These are phyloP conservation scores for Pseudocercospora fuligena DNA, from an alignment of 2,329 filamentous ascomycete genomes.

Conservation along the genomic window DNA sequence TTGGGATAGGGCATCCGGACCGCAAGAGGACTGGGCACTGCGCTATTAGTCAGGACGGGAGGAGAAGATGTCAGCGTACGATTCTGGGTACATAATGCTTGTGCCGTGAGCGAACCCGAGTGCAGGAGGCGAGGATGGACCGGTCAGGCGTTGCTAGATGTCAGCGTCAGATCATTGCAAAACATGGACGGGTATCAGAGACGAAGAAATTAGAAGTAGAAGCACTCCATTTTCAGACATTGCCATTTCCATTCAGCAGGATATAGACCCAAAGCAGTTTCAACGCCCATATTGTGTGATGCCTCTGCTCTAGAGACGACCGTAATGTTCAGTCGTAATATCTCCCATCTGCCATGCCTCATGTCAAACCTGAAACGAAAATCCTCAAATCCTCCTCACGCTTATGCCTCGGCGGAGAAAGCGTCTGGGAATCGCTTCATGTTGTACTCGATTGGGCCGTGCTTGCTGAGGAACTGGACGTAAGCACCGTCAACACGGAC, in stretches of 20 bases:
- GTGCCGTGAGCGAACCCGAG: too few relatives aligned
- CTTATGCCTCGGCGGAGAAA: constrained; percentile 61
- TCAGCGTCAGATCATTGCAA: not conserved
- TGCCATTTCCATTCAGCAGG: constrained; percentile 6
- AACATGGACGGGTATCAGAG: not conserved
- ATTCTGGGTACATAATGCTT: too few relatives aligned
- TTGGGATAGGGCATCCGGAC: too few relatives aligned
- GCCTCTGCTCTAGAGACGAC: constrained; percentile 11
- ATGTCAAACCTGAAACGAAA: constrained; percentile 12
- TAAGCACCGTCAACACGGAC: constrained; percentile 98
- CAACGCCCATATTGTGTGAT: not conserved
- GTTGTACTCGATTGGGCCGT: constrained; percentile 84
- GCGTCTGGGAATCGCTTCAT: constrained; percentile 93
- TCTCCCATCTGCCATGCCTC: constrained; percentile 16
- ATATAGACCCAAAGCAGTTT: constrained; percentile 1
- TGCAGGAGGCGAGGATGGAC: too few relatives aligned
- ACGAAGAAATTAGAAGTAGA: not conserved
- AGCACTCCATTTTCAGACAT: not conserved
- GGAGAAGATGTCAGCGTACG: too few relatives aligned
- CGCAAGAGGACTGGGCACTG: too few relatives aligned
- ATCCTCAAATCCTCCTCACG: constrained; percentile 3
- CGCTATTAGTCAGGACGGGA: too few relatives aligned
- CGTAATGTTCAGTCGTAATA: constrained; percentile 4
- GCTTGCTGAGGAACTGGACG: constrained; percentile 97
- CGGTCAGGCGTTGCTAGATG: too few relatives aligned